Conservation (phyloP, 768 basidiomycete species). For the Lepiota subincarnata region DNA sequence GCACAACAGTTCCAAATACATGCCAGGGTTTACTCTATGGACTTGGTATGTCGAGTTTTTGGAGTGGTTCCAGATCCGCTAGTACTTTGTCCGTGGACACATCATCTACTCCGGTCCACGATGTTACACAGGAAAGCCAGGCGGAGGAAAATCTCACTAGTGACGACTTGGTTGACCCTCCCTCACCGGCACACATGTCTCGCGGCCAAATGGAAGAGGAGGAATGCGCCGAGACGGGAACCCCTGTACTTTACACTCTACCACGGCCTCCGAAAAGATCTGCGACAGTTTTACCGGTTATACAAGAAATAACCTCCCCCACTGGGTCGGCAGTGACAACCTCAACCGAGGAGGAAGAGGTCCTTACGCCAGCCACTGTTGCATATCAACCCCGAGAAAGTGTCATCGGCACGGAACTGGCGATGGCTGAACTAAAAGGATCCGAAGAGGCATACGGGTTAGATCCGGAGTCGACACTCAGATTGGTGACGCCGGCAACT, state of each 20-base stretch:
- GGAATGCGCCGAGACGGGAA: too few species aligned
- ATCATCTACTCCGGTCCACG: background rate
- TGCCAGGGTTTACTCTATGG: constrained; percentile 20
- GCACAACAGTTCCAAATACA: constrained; percentile 18
- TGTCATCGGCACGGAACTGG: background rate
- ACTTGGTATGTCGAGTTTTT: constrained; percentile 14
- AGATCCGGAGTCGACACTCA: constrained; percentile 13
- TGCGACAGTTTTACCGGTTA: background rate
- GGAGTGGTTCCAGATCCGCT: constrained; percentile 13
- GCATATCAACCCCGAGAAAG: background rate
- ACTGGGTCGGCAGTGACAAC: constrained; percentile 9
- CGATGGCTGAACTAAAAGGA: background rate
- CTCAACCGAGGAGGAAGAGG: background rate
- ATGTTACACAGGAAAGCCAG: background rate
- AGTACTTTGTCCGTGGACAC: background rate
- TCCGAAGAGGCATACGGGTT: background rate
- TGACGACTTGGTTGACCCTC: background rate
- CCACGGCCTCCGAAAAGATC: background rate
- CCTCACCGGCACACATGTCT: background rate
- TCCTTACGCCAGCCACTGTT: background rate
- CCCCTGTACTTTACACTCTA: too few species aligned
- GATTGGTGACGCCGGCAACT: constrained; percentile 6
- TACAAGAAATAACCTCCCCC: constrained; percentile 8
- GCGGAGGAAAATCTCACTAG: background rate
- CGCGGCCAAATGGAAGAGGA: background rate